These are phyloP conservation scores for Geotrichum histeridarum DNA, from an alignment of 1,139 yeast species.

Conservation along the genomic window DNA sequence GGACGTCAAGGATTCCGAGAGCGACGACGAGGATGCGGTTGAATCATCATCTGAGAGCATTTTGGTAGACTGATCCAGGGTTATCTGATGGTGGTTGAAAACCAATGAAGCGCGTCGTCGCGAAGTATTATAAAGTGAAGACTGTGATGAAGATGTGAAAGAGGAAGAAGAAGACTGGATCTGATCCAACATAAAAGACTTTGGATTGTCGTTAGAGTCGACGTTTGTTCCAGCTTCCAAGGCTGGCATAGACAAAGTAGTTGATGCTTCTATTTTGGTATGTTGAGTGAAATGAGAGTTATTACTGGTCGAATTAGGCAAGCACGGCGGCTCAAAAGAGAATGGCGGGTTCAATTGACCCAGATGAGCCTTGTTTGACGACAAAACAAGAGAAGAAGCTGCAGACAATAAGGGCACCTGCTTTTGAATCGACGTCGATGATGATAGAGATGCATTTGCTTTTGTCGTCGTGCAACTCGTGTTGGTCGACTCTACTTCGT, in stretches of 20 bases:
- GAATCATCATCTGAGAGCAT: slow-evolving; percentile 5
- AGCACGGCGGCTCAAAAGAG: not conserved
- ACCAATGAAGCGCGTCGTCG: slow-evolving; percentile 1
- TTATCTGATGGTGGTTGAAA: slow-evolving; percentile 9
- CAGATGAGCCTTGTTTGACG: not conserved
- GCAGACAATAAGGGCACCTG: not conserved
- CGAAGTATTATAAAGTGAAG: not conserved
- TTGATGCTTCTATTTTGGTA: slow-evolving; percentile 7
- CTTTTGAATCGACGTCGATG: not conserved
- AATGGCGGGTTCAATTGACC: slow-evolving; percentile 2
- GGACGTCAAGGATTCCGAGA: not conserved
- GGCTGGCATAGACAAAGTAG: not conserved
- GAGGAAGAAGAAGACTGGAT: not conserved
- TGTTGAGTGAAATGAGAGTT: not conserved
- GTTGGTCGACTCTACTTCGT: not conserved
- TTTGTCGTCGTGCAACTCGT: not conserved
- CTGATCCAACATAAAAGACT: not conserved
- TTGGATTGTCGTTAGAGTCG: not conserved
- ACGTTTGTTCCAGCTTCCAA: not conserved
- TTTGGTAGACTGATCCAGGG: not conserved
- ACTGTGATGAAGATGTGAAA: not conserved
- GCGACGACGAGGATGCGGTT: not conserved
- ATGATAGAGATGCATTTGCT: not conserved
- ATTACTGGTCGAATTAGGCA: slow-evolving; percentile 5
- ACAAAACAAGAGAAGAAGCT: not conserved